Evolutionary conservation across 2,329 filamentous ascomycete species (phyloP).

Genomic region (Ceratocystis ficicola): DNA sequence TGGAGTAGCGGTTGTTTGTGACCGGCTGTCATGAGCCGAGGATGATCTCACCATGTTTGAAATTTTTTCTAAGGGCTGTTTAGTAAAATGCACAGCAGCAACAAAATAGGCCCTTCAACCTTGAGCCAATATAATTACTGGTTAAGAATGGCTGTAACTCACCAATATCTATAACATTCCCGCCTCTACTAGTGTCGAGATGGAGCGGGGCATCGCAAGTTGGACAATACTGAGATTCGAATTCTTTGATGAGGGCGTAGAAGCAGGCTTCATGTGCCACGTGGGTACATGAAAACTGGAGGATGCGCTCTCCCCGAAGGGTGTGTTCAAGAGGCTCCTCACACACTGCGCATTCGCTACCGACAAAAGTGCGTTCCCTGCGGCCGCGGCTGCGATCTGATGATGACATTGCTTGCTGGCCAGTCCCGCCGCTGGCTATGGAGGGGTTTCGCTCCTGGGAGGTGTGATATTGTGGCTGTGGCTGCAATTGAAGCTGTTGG

Average conservation of each 20-base stretch:
- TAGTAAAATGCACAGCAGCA: constrained; percentile 24
- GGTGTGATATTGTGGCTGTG: constrained; percentile 14
- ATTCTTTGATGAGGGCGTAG: constrained; percentile 94
- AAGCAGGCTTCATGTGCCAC: constrained; percentile 97
- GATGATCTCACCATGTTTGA: constrained; percentile 83
- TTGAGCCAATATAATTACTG: background rate
- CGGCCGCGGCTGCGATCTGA: constrained; percentile 65
- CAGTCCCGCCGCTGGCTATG: constrained; percentile 18
- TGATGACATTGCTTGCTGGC: constrained; percentile 30
- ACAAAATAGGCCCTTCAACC: background rate
- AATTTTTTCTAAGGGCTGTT: constrained; percentile 61
- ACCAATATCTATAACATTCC: constrained; percentile 89
- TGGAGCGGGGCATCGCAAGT: constrained; percentile 85
- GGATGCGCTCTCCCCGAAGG: constrained; percentile 78
- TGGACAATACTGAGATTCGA: constrained; percentile 87
- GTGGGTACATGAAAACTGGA: constrained; percentile 94
- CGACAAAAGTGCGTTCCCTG: constrained; percentile 87
- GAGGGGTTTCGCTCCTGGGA: constrained; percentile 23
- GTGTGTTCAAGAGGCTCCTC: constrained; percentile 96
- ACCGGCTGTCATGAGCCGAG: constrained; percentile 52
- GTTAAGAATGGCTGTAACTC: constrained; percentile 25
- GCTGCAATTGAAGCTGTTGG: constrained; percentile 4
- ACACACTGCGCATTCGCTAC: constrained; percentile 87
- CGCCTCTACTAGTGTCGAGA: constrained; percentile 81
- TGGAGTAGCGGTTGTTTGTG: constrained; percentile 41